Conservation (phyloP, 2,329 filamentous ascomycete genomes). For the Fusarium xylarioides region DNA sequence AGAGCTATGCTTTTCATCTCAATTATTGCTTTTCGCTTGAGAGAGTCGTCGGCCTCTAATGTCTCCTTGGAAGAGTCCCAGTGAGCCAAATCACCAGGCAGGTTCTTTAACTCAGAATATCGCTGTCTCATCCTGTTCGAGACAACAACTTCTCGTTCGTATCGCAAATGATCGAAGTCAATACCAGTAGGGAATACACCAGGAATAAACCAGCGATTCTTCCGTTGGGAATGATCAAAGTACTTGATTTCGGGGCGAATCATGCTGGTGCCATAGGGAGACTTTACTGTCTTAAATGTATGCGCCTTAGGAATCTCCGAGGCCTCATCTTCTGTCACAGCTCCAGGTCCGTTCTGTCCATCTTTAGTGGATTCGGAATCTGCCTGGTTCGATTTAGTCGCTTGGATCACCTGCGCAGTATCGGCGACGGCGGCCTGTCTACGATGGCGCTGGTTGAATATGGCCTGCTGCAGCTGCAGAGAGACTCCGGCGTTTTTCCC, state of each 20-base stretch:
- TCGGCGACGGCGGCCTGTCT: conserved; percentile 64
- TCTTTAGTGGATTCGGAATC: conserved; percentile 50
- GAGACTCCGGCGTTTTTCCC: conserved; percentile 89
- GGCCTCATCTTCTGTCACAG: conserved; percentile 45
- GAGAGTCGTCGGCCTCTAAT: conserved; percentile 76
- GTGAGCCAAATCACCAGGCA: conserved; percentile 85
- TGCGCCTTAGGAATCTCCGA: conserved; percentile 52
- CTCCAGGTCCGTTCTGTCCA: conserved; percentile 50
- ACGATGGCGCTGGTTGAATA: conserved; percentile 79
- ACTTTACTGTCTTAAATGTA: conserved; percentile 77
- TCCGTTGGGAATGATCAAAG: conserved; percentile 78
- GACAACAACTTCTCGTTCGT: conserved; percentile 86
- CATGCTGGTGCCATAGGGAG: conserved; percentile 70
- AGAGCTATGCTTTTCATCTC: conserved; percentile 92
- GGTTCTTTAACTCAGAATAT: conserved; percentile 82
- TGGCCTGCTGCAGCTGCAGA: conserved; percentile 78
- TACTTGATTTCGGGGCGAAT: conserved; percentile 75
- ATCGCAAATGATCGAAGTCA: conserved; percentile 84
- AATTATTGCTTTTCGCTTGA: conserved; percentile 91
- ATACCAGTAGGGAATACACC: conserved; percentile 89
- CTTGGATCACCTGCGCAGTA: conserved; percentile 51
- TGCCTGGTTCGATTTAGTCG: conserved; percentile 43
- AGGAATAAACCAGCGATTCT: conserved; percentile 82
- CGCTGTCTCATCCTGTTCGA: conserved; percentile 91
- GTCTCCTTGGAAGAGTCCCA: conserved; percentile 81